These are phyloP conservation scores for Aspergillus carlsbadensis DNA, from an alignment of 495 filamentous ascomycete species.

Conservation along the genomic window DNA sequence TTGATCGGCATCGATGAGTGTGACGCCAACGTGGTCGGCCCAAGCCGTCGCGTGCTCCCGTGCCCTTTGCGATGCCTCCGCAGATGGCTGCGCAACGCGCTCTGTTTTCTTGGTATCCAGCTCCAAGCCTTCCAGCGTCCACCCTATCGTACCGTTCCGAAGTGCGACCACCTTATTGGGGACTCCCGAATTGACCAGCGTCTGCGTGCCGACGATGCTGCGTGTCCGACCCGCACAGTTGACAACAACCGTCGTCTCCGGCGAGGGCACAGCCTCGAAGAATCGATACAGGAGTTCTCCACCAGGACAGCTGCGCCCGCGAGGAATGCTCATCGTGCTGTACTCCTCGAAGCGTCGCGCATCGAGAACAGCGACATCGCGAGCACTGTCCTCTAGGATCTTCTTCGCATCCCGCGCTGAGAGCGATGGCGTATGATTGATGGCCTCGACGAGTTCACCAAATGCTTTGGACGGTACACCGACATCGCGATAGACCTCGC, in stretches of 20 bases:
- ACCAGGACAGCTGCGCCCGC: background rate
- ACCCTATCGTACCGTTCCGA: background rate
- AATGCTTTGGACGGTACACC: slow-evolving; percentile 7
- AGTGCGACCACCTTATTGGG: background rate
- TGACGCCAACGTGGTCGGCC: background rate
- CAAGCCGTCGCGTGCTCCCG: background rate
- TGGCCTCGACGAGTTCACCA: slow-evolving; percentile 2
- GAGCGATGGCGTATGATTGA: slow-evolving; percentile 5
- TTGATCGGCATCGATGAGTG: no score
- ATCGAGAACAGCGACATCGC: slow-evolving; percentile 5
- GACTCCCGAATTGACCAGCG: background rate
- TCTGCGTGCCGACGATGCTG: slow-evolving; percentile 1
- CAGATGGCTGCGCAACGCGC: background rate
- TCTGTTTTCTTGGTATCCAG: background rate
- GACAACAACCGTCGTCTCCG: background rate
- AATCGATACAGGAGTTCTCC: background rate
- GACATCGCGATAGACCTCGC: slow-evolving; percentile 7
- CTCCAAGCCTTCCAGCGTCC: background rate
- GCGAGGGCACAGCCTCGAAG: background rate
- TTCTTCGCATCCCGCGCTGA: slow-evolving; percentile 5
- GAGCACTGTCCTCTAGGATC: background rate
- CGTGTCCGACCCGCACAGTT: background rate
- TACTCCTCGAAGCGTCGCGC: slow-evolving; percentile 3
- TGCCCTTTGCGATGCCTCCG: background rate
- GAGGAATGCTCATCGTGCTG: slow-evolving; percentile 3